A percentile compares a stretch with the other conserved stretches of the same genome.
These are phyloP conservation scores for Podaxis sp. DNA, from an alignment of 768 basidiomycete genomes.

Conservation along the genomic window DNA sequence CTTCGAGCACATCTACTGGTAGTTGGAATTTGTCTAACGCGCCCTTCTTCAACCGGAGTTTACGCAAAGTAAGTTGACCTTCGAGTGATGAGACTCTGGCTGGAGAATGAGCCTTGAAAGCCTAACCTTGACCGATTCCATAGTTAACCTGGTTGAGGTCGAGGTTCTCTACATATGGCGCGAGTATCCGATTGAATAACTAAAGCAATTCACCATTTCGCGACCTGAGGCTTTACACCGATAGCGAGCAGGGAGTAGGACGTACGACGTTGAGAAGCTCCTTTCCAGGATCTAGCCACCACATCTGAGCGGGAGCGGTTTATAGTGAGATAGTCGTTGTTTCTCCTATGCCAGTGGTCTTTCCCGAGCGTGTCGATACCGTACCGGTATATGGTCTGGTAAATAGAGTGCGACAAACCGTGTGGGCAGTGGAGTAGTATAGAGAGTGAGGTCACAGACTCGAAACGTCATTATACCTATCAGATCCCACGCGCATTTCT, in stretches of 20 bases:
- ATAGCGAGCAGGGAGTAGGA: constrained; percentile 16
- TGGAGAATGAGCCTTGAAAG: constrained; percentile 7
- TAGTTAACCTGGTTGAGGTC: constrained; percentile 94
- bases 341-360: not conserved
- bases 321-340: not conserved
- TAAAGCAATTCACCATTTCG: constrained; percentile 18
- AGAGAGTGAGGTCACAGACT: constrained; percentile 1
- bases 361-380: not conserved
- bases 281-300: constrained; percentile 88
- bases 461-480: constrained; percentile 13
- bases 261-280: constrained; percentile 79
- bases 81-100: constrained; percentile 5
- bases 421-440: not conserved
- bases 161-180: constrained; percentile 95
- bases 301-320: constrained; percentile 44
- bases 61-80: constrained; percentile 79
- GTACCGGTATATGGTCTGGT: not conserved
- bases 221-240: not conserved
- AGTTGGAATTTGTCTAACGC: constrained; percentile 94
- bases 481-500: not conserved
- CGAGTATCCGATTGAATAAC: constrained; percentile 90
- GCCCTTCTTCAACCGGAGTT: constrained; percentile 87
- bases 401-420: not conserved
- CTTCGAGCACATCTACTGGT: constrained; percentile 94
- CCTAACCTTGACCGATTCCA: constrained; percentile 82